These are phyloP conservation scores for Rhazya stricta DNA, from an alignment of 257 asterid genomes.

Conservation along the genomic window DNA sequence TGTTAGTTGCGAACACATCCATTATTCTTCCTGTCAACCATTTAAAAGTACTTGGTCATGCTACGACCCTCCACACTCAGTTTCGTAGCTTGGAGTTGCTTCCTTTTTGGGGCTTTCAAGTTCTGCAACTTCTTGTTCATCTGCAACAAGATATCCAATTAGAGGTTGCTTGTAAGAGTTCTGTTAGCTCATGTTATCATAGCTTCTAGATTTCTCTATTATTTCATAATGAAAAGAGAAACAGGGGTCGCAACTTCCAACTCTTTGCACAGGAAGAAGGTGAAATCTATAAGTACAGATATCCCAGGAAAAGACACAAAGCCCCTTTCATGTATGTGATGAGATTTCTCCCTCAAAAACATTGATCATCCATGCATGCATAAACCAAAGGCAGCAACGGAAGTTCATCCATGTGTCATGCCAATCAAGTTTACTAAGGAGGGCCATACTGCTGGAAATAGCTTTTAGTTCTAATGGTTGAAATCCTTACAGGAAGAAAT, in stretches of 20 bases:
- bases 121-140: conserved; percentile 96
- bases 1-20: not conserved
- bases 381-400: not conserved
- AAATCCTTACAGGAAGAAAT: not conserved
- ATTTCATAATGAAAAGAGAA: not conserved
- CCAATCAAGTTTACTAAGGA: not conserved
- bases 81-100: conserved; percentile 87
- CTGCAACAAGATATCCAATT: conserved; percentile 27
- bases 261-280: not conserved
- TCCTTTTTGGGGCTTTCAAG: conserved; percentile 74
- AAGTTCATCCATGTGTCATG: not conserved
- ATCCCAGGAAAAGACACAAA: not conserved
- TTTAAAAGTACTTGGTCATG: conserved; percentile 80
- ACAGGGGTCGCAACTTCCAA: not conserved
- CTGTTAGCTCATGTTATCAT: not conserved
- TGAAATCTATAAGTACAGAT: too few species aligned
- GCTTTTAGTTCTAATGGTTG: not conserved
- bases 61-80: conserved; percentile 96
- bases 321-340: not conserved
- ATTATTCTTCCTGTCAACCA: not conserved
- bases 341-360: not conserved
- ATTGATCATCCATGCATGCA: not conserved
- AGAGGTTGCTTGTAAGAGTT: not conserved
- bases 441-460: not conserved
- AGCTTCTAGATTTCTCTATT: not conserved